Evolutionary conservation across 352 stramenopile species (phyloP).

Genomic region (Phytopythium vexans): DNA sequence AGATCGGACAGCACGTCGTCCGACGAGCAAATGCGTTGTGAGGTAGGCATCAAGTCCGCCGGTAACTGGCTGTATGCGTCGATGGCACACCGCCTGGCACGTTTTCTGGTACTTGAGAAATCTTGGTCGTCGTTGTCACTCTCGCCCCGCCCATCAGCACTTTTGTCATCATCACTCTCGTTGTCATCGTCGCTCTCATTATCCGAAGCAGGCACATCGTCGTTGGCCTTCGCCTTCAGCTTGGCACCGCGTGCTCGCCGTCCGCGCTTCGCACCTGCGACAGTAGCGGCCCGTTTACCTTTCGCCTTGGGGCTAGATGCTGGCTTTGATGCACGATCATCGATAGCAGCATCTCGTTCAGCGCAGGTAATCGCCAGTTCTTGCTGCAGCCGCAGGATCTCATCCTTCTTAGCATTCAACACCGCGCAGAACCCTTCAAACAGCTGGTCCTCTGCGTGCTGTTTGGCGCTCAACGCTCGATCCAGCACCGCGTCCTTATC

Average conservation of each 20-base stretch:
- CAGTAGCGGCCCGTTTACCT: constrained; percentile 9
- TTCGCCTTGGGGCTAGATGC: constrained; percentile 1
- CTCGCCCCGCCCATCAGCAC: background rate
- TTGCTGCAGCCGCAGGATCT: constrained; percentile 38
- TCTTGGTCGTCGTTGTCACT: constrained; percentile 10
- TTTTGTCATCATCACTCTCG: constrained; percentile 11
- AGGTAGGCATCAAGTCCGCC: constrained; percentile 11
- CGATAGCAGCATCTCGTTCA: background rate
- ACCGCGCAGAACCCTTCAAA: constrained; percentile 45
- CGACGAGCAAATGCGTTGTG: constrained; percentile 31
- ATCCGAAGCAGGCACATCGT: constrained; percentile 14
- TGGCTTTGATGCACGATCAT: no score
- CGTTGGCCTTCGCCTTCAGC: constrained; percentile 15
- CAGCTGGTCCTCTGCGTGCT: constrained; percentile 36
- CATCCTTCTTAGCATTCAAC: constrained; percentile 64
- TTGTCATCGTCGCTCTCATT: constrained; percentile 6
- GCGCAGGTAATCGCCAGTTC: constrained; percentile 18
- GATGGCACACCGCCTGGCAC: constrained; percentile 16
- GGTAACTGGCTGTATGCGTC: constrained; percentile 38
- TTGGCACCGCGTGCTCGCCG: constrained; percentile 22
- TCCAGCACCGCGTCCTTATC: constrained; percentile 50
- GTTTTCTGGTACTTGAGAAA: constrained; percentile 7
- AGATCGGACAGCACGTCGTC: constrained; percentile 42
- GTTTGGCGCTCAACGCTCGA: constrained; percentile 33
- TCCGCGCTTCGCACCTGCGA: constrained; percentile 3